phyloP scores from a whole-genome alignment of 768 basidiomycete genomes.

The Auriscalpium microsporum region DNA sequence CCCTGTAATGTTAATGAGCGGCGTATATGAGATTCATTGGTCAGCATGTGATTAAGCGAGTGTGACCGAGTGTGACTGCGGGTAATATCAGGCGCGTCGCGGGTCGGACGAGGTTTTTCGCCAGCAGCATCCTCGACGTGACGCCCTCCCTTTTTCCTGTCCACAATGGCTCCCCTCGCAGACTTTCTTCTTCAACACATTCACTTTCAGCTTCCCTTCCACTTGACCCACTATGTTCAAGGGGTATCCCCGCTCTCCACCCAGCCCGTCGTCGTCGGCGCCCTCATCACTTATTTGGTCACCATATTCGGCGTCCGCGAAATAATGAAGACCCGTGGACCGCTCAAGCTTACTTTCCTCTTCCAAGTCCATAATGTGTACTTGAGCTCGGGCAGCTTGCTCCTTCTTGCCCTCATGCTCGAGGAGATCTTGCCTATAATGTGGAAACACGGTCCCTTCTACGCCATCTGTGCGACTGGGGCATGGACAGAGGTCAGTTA shows the following conservation, averaged over 20 bases:
- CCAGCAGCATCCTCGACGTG: too few species aligned
- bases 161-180: constrained; percentile 63
- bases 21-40: too few species aligned
- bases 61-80: too few species aligned
- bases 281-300: constrained; percentile 76
- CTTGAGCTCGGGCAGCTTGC: constrained; percentile 73
- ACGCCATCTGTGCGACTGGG: constrained; percentile 63
- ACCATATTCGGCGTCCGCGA: constrained; percentile 80
- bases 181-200: constrained; percentile 55
- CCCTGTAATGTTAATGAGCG: too few species aligned
- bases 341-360: constrained; percentile 68
- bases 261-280: constrained; percentile 51
- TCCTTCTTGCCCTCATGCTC: constrained; percentile 81
- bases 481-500: constrained; percentile 83
- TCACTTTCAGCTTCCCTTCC: constrained; percentile 46
- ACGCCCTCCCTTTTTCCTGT: constrained; percentile 8
- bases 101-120: too few species aligned
- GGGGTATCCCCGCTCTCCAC: constrained; percentile 81
- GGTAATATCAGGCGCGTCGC: too few species aligned
- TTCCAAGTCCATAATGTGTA: constrained; percentile 91
- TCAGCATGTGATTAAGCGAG: too few species aligned
- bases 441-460: constrained; percentile 62
- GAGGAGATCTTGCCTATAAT: constrained; percentile 85
- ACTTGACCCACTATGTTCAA: constrained; percentile 55
- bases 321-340: constrained; percentile 70